These are phyloP conservation scores for Pichia membranifaciens DNA, from an alignment of 805 yeast genomes.

Conservation along the genomic window DNA sequence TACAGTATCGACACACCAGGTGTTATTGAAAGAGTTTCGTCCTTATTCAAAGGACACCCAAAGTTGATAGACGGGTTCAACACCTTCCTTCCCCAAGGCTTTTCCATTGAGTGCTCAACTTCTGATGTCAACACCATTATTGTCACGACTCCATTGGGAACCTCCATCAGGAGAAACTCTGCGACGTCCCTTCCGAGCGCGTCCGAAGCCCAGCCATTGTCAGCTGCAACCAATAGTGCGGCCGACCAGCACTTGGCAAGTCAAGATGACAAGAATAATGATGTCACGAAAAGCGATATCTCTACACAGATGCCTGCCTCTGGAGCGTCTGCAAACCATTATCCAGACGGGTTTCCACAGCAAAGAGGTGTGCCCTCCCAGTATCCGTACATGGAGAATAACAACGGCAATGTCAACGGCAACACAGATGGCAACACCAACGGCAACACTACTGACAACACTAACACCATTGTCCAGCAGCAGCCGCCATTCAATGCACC, in stretches of 20 bases:
- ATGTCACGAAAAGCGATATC: background rate
- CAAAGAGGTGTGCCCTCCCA: background rate
- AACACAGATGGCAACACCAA: background rate
- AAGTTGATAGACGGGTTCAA: slow-evolving; percentile 93
- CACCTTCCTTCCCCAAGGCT: slow-evolving; percentile 96
- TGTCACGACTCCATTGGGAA: slow-evolving; percentile 94
- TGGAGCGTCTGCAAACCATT: background rate
- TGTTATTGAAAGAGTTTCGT: slow-evolving; percentile 91
- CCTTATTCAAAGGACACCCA: slow-evolving; percentile 88
- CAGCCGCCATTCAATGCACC: background rate
- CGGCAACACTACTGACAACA: background rate
- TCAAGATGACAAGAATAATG: slow-evolving; percentile 1
- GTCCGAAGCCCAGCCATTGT: too few relatives aligned
- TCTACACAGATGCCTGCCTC: background rate
- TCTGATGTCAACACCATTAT: slow-evolving; percentile 87
- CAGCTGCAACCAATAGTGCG: background rate
- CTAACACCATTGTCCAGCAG: background rate
- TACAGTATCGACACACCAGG: slow-evolving; percentile 90
- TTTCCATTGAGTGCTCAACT: slow-evolving; percentile 89
- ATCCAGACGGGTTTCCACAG: background rate
- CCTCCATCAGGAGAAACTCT: slow-evolving; percentile 64
- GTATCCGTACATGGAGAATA: background rate
- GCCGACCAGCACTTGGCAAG: background rate
- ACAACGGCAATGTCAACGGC: slow-evolving; percentile 1
- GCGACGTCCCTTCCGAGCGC: slow-evolving; percentile 18